Percentiles rank a stretch among this genome's conserved stretches.
These are phyloP conservation scores for Phytophthora pinifolia DNA, from an alignment of 352 stramenopile genomes.

Conservation along the genomic window DNA sequence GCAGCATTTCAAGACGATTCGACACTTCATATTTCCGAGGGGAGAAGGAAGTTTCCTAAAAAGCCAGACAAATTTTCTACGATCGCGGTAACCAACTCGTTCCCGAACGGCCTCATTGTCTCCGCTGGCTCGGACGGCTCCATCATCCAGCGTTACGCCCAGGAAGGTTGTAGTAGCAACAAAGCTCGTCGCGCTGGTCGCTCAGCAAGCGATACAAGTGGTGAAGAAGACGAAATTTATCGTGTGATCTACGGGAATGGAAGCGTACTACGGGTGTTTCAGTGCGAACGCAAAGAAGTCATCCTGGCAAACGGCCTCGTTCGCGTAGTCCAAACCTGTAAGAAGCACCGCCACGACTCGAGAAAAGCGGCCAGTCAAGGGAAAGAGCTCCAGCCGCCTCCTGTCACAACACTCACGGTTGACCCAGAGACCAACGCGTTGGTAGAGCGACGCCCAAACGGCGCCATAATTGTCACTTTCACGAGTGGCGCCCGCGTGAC, in stretches of 20 bases:
- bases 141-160: constrained; percentile 44
- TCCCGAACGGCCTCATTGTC: constrained; percentile 51
- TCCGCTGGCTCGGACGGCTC: constrained; percentile 60
- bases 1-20: constrained; percentile 59
- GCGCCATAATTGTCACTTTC: constrained; percentile 64
- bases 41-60: constrained; percentile 22
- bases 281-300: constrained; percentile 35
- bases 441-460: constrained; percentile 47
- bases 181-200: not conserved
- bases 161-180: not conserved
- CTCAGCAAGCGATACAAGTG: too few relatives aligned
- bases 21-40: constrained; percentile 43
- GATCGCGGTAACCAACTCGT: constrained; percentile 47
- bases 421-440: constrained; percentile 74
- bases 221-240: constrained; percentile 17
- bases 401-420: constrained; percentile 36
- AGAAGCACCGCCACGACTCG: not conserved
- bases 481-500: constrained; percentile 55
- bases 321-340: constrained; percentile 17
- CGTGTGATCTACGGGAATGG: constrained; percentile 64
- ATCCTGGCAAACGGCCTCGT: constrained; percentile 57
- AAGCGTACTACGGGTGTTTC: constrained; percentile 49
- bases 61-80: constrained; percentile 57
- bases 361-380: constrained; percentile 8
- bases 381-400: constrained; percentile 6